A percentile compares a stretch with the other conserved stretches of the same genome.
These are phyloP conservation scores for Alternaria sp. DNA, from an alignment of 2,329 filamentous ascomycete species.

Conservation along the genomic window DNA sequence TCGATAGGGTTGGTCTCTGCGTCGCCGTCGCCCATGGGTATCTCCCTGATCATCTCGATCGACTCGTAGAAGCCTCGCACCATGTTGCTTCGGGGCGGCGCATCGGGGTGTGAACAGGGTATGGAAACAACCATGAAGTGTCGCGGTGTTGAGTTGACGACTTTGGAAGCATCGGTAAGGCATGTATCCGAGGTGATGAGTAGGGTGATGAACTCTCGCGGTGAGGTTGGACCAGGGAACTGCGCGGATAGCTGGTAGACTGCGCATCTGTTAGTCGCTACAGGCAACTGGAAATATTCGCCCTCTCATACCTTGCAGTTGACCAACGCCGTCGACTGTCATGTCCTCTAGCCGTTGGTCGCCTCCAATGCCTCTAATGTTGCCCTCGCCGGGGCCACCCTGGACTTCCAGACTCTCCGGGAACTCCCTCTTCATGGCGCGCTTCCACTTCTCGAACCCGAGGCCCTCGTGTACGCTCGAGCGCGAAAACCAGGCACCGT, in stretches of 20 bases:
- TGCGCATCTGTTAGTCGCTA: slow-evolving; percentile 36
- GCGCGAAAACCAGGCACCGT: slow-evolving; percentile 88
- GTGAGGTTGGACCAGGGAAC: slow-evolving; percentile 86
- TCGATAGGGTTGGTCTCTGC: slow-evolving; percentile 72
- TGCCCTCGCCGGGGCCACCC: slow-evolving; percentile 72
- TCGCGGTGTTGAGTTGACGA: slow-evolving; percentile 57
- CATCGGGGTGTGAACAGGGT: slow-evolving; percentile 78
- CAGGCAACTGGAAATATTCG: not conserved
- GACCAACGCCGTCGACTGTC: slow-evolving; percentile 64
- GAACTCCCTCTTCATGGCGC: slow-evolving; percentile 80
- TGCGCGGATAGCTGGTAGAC: slow-evolving; percentile 88
- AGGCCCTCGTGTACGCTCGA: slow-evolving; percentile 81
- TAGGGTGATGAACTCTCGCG: slow-evolving; percentile 85
- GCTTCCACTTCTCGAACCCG: slow-evolving; percentile 77
- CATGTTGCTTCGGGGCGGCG: slow-evolving; percentile 72
- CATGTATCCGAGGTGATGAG: slow-evolving; percentile 70
- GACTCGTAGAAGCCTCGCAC: slow-evolving; percentile 89
- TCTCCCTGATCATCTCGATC: slow-evolving; percentile 86
- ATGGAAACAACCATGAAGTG: slow-evolving; percentile 89
- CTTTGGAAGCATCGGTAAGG: slow-evolving; percentile 55
- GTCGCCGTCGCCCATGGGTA: slow-evolving; percentile 62
- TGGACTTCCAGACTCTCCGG: slow-evolving; percentile 75
- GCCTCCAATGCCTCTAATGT: slow-evolving; percentile 83
- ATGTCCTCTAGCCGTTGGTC: slow-evolving; percentile 74
- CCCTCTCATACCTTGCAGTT: slow-evolving; percentile 63